phyloP scores from a whole-genome alignment of 306 rosid species.

The Fagus sylvatica region DNA sequence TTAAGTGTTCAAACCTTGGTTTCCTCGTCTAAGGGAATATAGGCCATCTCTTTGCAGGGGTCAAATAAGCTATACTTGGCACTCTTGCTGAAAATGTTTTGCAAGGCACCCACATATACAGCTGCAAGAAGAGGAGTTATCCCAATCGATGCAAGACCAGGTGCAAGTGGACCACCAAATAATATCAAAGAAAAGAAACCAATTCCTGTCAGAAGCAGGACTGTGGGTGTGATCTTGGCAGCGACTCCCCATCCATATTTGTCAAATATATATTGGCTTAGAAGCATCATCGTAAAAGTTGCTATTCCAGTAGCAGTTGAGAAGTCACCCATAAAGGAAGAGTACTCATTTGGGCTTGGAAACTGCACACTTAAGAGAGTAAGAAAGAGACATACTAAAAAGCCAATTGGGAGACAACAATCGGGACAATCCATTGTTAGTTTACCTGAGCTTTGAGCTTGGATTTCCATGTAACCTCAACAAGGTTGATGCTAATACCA shows the following conservation, averaged over 20 bases:
- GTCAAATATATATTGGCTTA: conserved; percentile 77
- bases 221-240: conserved; percentile 89
- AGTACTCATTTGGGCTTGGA: conserved; percentile 96
- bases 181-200: conserved; percentile 85
- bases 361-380: conserved; percentile 48
- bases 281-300: conserved; percentile 92
- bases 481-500: conserved; percentile 91
- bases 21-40: conserved; percentile 97
- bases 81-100: conserved; percentile 99
- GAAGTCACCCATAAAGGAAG: conserved; percentile 98
- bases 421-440: conserved; percentile 14
- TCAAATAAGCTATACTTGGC: conserved; percentile 97
- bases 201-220: conserved; percentile 82
- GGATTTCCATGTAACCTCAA: conserved; percentile 98
- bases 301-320: conserved; percentile 91
- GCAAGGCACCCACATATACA: conserved; percentile 98
- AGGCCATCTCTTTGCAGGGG: conserved; percentile 99
- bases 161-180: conserved; percentile 77
- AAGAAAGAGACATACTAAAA: conserved; percentile 3
- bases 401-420: conserved; percentile 4
- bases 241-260: conserved; percentile 98
- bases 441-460: conserved; percentile 97
- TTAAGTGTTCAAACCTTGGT: conserved; percentile 64
- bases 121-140: conserved; percentile 99
- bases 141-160: conserved; percentile 64